Evolutionary conservation across 78 protist species (phyloP).

Genomic region (Isochrysis galbana): DNA sequence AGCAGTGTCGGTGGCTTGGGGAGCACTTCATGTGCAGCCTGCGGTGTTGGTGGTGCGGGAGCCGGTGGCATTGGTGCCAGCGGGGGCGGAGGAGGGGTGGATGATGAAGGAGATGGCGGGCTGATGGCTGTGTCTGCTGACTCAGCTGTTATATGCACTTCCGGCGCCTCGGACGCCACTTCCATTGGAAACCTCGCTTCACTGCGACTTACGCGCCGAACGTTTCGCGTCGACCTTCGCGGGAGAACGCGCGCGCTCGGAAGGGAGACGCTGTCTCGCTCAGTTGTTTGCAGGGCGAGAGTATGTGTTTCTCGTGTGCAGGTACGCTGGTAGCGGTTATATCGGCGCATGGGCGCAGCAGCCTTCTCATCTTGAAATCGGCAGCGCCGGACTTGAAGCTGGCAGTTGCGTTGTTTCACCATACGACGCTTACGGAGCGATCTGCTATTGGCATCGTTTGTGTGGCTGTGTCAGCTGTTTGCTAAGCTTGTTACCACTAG

Average conservation of each 20-base stretch:
- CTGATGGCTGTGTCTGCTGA: not conserved
- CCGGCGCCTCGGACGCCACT: too few relatives aligned
- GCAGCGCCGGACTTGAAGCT: too few relatives aligned
- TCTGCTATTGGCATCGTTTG: too few relatives aligned
- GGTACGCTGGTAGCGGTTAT: too few relatives aligned
- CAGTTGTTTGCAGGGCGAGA: slow-evolving; percentile 46
- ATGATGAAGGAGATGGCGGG: not conserved
- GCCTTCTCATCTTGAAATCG: too few relatives aligned
- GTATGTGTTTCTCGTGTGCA: slow-evolving; percentile 64
- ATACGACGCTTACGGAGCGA: too few relatives aligned
- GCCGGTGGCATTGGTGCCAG: not conserved
- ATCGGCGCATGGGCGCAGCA: too few relatives aligned
- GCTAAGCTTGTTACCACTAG: too few relatives aligned
- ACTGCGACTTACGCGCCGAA: not conserved
- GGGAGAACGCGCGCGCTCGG: not conserved
- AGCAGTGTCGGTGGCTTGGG: not conserved
- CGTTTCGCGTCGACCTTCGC: not conserved
- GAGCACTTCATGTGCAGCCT: not conserved
- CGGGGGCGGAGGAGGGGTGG: not conserved
- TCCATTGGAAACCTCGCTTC: too few relatives aligned
- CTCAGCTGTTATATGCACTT: too few relatives aligned
- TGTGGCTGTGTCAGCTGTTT: too few relatives aligned
- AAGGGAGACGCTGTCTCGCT: not conserved
- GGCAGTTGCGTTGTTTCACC: too few relatives aligned
- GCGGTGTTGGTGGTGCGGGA: not conserved